Conservation (phyloP, 2,329 filamentous ascomycete species). For the Xylariomycetidae sp. region DNA sequence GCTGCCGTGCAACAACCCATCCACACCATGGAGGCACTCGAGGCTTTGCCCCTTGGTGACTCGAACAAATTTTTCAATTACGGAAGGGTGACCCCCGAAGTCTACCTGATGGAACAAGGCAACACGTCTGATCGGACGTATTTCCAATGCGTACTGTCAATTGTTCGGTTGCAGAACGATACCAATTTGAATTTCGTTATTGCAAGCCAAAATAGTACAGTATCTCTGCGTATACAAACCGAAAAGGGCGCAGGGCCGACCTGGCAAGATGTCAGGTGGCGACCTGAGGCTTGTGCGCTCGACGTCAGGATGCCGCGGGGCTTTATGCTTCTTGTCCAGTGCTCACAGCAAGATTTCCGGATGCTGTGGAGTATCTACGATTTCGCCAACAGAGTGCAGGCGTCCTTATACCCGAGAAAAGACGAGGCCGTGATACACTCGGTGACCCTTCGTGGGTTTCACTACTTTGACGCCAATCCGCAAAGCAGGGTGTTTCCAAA, state of each 20-base stretch:
- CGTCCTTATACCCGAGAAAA: conserved; percentile 60
- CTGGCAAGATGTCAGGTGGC: conserved; percentile 83
- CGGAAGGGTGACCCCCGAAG: conserved; percentile 70
- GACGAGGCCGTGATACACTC: conserved; percentile 70
- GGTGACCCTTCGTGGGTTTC: conserved; percentile 66
- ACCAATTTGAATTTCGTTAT: conserved; percentile 68
- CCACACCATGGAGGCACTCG: conserved; percentile 51
- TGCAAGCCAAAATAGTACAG: conserved; percentile 72
- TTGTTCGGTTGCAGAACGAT: conserved; percentile 65
- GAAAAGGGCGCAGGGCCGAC: conserved; percentile 64
- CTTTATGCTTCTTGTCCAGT: conserved; percentile 67
- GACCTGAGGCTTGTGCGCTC: conserved; percentile 60
- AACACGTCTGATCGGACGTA: conserved; percentile 62
- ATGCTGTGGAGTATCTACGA: conserved; percentile 80
- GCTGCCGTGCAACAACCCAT: conserved; percentile 42
- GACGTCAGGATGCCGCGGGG: conserved; percentile 69
- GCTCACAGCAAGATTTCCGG: conserved; percentile 72
- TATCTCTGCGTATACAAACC: conserved; percentile 69
- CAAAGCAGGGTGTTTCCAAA: conserved; percentile 69
- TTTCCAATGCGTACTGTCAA: conserved; percentile 71
- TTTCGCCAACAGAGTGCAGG: conserved; percentile 72
- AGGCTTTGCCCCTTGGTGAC: conserved; percentile 74
- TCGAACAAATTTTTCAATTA: conserved; percentile 71
- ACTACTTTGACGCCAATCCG: conserved; percentile 73
- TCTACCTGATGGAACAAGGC: conserved; percentile 69